Percentiles rank a stretch among this genome's conserved stretches.
Evolutionary conservation across 768 basidiomycete species (phyloP).

Genomic region (Calocybe cyanea): DNA sequence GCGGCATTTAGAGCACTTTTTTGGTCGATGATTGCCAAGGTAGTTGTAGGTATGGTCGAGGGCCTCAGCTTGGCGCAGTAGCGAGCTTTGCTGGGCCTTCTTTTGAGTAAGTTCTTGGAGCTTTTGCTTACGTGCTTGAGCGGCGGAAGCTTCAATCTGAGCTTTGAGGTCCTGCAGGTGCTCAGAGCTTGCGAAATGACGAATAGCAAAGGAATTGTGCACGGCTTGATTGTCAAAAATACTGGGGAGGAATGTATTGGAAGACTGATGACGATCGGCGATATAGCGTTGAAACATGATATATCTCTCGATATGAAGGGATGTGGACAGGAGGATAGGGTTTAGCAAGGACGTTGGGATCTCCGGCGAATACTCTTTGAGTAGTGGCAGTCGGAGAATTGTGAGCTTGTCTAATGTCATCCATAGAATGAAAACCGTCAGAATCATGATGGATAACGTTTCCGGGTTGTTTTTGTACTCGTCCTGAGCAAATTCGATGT

Average conservation of each 20-base stretch:
- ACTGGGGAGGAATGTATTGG: conserved; percentile 18
- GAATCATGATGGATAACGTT: conserved; percentile 36
- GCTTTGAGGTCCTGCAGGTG: conserved; percentile 19
- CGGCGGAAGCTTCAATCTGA: conserved; percentile 26
- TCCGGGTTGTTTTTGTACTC: conserved; percentile 34
- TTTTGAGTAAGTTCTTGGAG: conserved; percentile 19
- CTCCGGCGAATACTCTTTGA: too few relatives aligned
- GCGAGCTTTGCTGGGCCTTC: conserved; percentile 17
- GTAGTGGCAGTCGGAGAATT: too few relatives aligned
- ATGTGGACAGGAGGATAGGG: too few relatives aligned
- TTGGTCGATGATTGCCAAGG: too few relatives aligned
- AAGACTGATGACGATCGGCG: conserved; percentile 22
- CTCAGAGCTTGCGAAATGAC: conserved; percentile 26
- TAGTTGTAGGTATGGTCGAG: conserved; percentile 8
- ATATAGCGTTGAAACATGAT: too few relatives aligned
- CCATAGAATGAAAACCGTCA: conserved; percentile 49
- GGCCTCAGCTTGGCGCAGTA: conserved; percentile 8
- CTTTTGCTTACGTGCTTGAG: conserved; percentile 15
- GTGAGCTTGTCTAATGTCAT: too few relatives aligned
- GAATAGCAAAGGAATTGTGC: conserved; percentile 25
- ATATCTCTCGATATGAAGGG: too few relatives aligned
- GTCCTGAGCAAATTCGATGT: conserved; percentile 21
- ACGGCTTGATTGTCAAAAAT: conserved; percentile 26
- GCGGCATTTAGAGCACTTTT: too few relatives aligned
- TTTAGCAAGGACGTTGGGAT: too few relatives aligned